Evolutionary conservation across 768 basidiomycete genomes (phyloP), one percentile per base, ranked within the genome.

Genomic region (Phanerochaete carnosa): DNA sequence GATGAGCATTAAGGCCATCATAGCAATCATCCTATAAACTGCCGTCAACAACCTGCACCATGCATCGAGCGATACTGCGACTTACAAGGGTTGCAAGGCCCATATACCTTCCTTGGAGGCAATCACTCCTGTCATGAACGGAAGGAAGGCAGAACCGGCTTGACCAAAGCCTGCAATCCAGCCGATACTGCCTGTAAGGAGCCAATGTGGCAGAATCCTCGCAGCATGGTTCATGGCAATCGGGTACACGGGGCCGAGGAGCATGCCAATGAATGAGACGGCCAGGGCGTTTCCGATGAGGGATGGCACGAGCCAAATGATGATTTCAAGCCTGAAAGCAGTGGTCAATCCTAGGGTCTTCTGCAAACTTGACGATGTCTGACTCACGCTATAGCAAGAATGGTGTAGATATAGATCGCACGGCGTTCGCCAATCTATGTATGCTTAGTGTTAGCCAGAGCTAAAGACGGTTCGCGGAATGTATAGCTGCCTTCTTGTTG

Each of bases 291-390:
- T 78, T 22, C 79, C 82, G 28, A 85, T 70, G 46, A 89, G 70
- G 4, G 76, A 78, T 0, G 82, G 81, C 0, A 82, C 81, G 3
- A 82, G 72, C 87, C 87, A 88, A 11, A 88, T 73, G 33, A 82
- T 69, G 37, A 88, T 66, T 63, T 87, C 80, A 28, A 88, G 72
- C 15, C 79, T 83, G 8, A 2, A 12, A 22, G 23, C n/a, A 59
- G 32, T 33, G 22, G 16, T 28, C 45, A 33, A 37, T n/a, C 3
- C 2, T 47, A 33, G 15, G 19, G 53, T 15, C 12, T 7, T 45
- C 11, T 54, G 16, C 45, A 45, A 28, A 35, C 37, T 43, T 28
- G 26, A 32, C 46, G 13, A 13, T 16, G 2, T 15, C 25, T 22
- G 46, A 67, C 73, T 15, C 59, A 76, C 77, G 66, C 76, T 28